phyloP scores from a whole-genome alignment of 1,139 yeast genomes.

The Blastobotrys proliferans region DNA sequence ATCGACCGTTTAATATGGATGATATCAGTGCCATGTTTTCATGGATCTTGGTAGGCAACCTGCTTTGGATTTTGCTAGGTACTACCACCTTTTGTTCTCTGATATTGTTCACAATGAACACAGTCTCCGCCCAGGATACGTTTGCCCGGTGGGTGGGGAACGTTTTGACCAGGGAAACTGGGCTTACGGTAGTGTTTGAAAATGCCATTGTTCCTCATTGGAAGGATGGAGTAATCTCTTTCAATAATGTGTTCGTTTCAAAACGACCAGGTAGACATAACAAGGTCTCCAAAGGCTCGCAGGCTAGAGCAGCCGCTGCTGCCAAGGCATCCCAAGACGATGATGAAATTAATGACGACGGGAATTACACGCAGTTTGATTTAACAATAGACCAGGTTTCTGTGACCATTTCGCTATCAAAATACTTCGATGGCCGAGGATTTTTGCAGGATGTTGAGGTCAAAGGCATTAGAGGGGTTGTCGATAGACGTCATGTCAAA shows the following conservation, averaged over 20 bases:
- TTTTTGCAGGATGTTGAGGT: constrained; percentile 77
- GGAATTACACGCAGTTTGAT: constrained; percentile 94
- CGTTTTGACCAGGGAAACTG: constrained; percentile 76
- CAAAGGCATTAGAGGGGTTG: constrained; percentile 83
- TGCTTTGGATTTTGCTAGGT: constrained; percentile 69
- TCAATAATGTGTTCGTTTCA: constrained; percentile 82
- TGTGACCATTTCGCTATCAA: constrained; percentile 71
- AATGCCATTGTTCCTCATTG: constrained; percentile 94
- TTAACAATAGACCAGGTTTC: constrained; percentile 82
- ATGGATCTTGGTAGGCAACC: constrained; percentile 87
- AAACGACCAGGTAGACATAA: constrained; percentile 59
- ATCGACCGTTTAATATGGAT: constrained; percentile 78
- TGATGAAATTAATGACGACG: constrained; percentile 71
- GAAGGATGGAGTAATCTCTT: constrained; percentile 81
- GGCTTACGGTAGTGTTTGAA: constrained; percentile 85
- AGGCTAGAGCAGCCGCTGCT: constrained; percentile 55
- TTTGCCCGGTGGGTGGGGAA: constrained; percentile 81
- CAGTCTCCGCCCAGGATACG: constrained; percentile 85
- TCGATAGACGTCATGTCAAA: constrained; percentile 80
- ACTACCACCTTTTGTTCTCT: constrained; percentile 88
- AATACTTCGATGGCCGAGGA: constrained; percentile 90
- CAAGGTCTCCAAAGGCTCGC: constrained; percentile 61
- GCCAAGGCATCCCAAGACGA: constrained; percentile 29
- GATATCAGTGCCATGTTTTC: constrained; percentile 86
- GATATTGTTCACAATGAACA: constrained; percentile 71